Evolutionary conservation across 371 early-diverging fungal species (phyloP), one percentile per base, ranked within the genome.

Genomic region (Apophysomyces sp.): DNA sequence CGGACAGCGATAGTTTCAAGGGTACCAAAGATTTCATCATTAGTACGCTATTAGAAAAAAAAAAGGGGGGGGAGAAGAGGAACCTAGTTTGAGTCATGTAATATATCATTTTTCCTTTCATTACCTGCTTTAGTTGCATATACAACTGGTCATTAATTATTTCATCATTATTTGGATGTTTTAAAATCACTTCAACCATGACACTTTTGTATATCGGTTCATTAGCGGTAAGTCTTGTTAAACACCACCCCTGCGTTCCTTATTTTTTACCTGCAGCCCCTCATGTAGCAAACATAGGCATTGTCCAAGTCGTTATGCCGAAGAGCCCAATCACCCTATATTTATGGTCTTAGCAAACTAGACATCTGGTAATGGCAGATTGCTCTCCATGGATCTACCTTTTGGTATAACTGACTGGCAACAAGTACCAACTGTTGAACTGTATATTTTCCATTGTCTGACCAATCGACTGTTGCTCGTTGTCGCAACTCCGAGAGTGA

Each of bases 241-340:
- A 26, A 12, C 9, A 34, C 24, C 5, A 8, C 13, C 40, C 9
- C 13, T 29, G 27, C 15, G 37, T 27, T 16, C 15, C 32, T 41
- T 6, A 34, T 15, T 49, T 24, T 39, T 21, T 71, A 67, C 71
- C 68, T 71, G 57, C 71, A 67, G 15, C 73, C 73, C 55, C 67
- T 58, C 57, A 69, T 64, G 60, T 73, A 73, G 32, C 52, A 59
- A 16, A 69, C 37, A 36, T 67, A 73, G n/a, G 73, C 69, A 41
- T 60, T 69, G 34, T 69, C 70, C 32, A 73, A 36, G 56, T 67
- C 62, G 27, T 69, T 61, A 6, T 34, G 34, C 12, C 41, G 28
- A 15, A 59, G 51, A 32, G 67, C 69, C 8, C 26, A 26, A 62
- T 73, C 73, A 29, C 65, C 73, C 73, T 73, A 21, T 12, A 30